phyloP scores from a whole-genome alignment of 2,329 filamentous ascomycete species.

The Mollisia scopiformis region DNA sequence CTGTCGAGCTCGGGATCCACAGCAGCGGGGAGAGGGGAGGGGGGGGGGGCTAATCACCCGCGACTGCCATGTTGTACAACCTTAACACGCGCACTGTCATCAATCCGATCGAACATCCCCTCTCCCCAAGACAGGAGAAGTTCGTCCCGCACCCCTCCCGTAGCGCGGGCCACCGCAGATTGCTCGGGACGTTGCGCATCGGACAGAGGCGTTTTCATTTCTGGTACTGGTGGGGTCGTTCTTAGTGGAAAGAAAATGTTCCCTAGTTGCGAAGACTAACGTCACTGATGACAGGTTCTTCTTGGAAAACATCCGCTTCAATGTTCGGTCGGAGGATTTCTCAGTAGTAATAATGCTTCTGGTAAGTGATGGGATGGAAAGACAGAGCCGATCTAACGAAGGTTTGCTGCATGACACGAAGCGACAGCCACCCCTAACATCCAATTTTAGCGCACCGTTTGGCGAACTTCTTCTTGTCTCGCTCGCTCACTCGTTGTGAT shows the following conservation, averaged over 20 bases:
- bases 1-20: neutral
- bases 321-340: neutral
- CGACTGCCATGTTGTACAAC: neutral
- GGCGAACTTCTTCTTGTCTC: no score
- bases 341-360: no score
- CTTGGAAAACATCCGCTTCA: neutral
- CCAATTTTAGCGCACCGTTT: no score
- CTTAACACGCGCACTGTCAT: no score
- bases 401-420: neutral
- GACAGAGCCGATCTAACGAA: neutral
- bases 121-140: neutral
- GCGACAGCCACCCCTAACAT: no score
- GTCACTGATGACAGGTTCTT: neutral
- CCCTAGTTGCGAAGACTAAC: neutral
- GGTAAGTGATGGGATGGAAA: no score
- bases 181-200: neutral
- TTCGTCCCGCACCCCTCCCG: neutral
- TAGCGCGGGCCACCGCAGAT: neutral
- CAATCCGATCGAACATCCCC: neutral
- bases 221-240: neutral
- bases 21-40: neutral
- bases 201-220: neutral
- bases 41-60: neutral
- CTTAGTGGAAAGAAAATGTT: no score
- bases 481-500: no score